Evolutionary conservation across 306 rosid genomes (phyloP).

Genomic region (Erythrophleum fordii): DNA sequence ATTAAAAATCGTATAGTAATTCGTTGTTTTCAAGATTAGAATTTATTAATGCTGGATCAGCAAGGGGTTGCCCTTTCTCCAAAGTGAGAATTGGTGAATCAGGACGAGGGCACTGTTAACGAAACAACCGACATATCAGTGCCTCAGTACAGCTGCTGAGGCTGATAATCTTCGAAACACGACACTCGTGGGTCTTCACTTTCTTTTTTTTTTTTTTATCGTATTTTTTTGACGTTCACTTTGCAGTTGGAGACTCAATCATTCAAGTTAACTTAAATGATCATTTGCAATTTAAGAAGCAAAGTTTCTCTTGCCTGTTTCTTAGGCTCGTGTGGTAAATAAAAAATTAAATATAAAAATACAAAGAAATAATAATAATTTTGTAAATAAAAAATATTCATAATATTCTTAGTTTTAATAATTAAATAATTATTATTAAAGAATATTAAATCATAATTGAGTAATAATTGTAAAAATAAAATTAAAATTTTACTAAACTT

Average conservation of each 20-base stretch:
- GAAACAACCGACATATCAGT: slow-evolving; percentile 34
- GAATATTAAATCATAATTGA: too few species aligned
- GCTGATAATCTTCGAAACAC: neutral
- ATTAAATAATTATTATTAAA: too few species aligned
- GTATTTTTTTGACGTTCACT: slow-evolving; percentile 5
- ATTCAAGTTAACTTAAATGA: neutral
- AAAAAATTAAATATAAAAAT: too few species aligned
- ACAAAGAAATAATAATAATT: too few species aligned
- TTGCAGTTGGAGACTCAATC: slow-evolving; percentile 1
- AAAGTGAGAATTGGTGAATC: slow-evolving; percentile 12
- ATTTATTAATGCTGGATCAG: neutral
- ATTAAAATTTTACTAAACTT: too few species aligned
- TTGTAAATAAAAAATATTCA: too few species aligned
- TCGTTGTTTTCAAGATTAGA: too few species aligned
- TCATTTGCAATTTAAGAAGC: neutral
- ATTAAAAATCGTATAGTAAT: too few species aligned
- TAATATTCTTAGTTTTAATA: too few species aligned
- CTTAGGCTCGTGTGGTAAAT: too few species aligned
- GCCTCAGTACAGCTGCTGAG: neutral
- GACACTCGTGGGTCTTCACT: slow-evolving; percentile 11
- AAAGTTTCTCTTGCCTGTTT: slow-evolving; percentile 12
- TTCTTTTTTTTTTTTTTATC: slow-evolving; percentile 34
- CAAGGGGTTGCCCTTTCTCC: slow-evolving; percentile 8
- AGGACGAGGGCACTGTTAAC: slow-evolving; percentile 18
- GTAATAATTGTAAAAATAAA: too few species aligned